A percentile compares a stretch with the other conserved stretches of the same genome.
Evolutionary conservation across 345 rosid species (phyloP).

Genomic region (Brassica juncea): DNA sequence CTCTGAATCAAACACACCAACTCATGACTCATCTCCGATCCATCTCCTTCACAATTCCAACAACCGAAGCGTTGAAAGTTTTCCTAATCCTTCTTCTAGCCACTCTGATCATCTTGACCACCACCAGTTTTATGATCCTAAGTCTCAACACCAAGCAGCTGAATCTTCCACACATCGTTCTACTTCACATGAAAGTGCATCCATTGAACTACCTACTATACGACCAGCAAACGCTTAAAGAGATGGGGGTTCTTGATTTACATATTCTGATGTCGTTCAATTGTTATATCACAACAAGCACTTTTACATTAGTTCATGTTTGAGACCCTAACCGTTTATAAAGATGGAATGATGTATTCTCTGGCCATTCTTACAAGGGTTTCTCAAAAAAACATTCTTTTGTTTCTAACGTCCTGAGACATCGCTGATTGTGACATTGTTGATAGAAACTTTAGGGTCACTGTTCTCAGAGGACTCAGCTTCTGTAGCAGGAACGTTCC

Average conservation of each 20-base stretch:
- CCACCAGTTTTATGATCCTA: no score
- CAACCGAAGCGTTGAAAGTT: no score
- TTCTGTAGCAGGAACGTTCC: background rate
- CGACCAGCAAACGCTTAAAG: background rate
- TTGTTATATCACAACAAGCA: background rate
- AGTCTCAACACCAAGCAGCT: no score
- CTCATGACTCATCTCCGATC: no score
- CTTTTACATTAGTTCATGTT: conserved; percentile 10
- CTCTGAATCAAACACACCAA: no score
- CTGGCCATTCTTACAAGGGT: background rate
- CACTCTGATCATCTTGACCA: no score
- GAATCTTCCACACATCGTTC: no score
- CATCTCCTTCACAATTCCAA: no score
- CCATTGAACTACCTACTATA: background rate
- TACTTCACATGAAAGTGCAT: no score
- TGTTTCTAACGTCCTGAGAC: conserved; percentile 34
- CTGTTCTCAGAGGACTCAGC: conserved; percentile 26
- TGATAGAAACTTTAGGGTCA: conserved; percentile 34
- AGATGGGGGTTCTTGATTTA: background rate
- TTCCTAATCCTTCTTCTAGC: no score
- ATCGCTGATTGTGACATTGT: conserved; percentile 29
- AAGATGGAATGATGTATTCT: background rate
- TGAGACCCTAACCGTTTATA: background rate
- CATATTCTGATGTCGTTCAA: background rate
- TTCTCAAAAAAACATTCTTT: background rate